These are phyloP conservation scores for Penicillium waksmanii DNA, from an alignment of 495 filamentous ascomycete genomes.

Conservation along the genomic window DNA sequence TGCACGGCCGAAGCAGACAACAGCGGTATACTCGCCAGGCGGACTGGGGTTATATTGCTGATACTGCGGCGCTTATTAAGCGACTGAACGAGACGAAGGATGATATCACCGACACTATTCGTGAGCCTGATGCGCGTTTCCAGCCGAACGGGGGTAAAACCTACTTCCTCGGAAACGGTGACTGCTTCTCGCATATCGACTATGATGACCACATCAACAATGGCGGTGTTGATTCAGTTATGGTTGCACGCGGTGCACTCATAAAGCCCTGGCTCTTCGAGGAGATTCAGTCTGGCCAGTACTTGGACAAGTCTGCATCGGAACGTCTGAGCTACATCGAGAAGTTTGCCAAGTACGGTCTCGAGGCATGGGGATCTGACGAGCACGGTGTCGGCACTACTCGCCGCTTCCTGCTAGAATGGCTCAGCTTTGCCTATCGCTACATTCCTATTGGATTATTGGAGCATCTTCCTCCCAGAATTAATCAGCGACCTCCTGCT, in stretches of 20 bases:
- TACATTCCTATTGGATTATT: slow-evolving; percentile 90
- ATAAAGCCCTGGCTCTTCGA: slow-evolving; percentile 99
- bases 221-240: slow-evolving; percentile 80
- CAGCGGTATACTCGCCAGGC: slow-evolving; percentile 89
- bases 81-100: slow-evolving; percentile 67
- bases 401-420: slow-evolving; percentile 88
- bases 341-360: slow-evolving; percentile 85
- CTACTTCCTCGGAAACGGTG: slow-evolving; percentile 95
- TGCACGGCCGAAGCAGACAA: slow-evolving; percentile 91
- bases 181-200: slow-evolving; percentile 90
- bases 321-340: slow-evolving; percentile 86
- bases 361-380: slow-evolving; percentile 93
- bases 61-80: slow-evolving; percentile 84
- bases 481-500: slow-evolving; percentile 85
- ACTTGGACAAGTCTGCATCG: slow-evolving; percentile 87
- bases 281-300: slow-evolving; percentile 88
- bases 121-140: slow-evolving; percentile 70
- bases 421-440: slow-evolving; percentile 86
- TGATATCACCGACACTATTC: slow-evolving; percentile 70
- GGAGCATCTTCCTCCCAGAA: slow-evolving; percentile 79
- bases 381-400: slow-evolving; percentile 90
- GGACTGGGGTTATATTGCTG: slow-evolving; percentile 92
- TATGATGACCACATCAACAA: slow-evolving; percentile 79
- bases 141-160: slow-evolving; percentile 65
- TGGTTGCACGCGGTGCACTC: slow-evolving; percentile 88